Percentiles rank a stretch among this genome's conserved stretches.
Evolutionary conservation across 2,329 filamentous ascomycete species (phyloP).

Genomic region (Ascochyta lentis): DNA sequence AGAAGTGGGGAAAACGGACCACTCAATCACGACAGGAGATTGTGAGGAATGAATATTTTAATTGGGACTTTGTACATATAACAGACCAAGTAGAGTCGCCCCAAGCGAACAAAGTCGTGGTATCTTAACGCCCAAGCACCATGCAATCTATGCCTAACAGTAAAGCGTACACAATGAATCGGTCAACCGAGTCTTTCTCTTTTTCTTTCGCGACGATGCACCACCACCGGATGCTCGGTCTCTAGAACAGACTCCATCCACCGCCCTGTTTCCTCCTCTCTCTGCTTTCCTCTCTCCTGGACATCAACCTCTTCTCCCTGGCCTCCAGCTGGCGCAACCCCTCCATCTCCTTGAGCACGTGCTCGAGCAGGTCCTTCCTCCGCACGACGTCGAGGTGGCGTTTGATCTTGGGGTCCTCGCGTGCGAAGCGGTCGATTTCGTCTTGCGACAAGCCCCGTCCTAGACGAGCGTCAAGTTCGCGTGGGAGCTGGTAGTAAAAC

Average conservation of each 20-base stretch:
- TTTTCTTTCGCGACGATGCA: too few relatives aligned
- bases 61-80: too few relatives aligned
- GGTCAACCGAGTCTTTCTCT: too few relatives aligned
- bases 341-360: conserved; percentile 96
- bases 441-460: conserved; percentile 78
- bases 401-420: conserved; percentile 89
- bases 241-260: conserved; percentile 43
- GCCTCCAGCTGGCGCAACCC: conserved; percentile 83
- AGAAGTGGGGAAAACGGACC: too few relatives aligned
- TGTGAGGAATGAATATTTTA: too few relatives aligned
- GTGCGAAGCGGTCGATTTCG: conserved; percentile 87
- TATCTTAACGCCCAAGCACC: conserved; percentile 28
- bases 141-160: conserved; percentile 27
- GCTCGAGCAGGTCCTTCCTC: conserved; percentile 88
- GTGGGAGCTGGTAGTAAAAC: conserved; percentile 93
- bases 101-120: not conserved
- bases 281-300: conserved; percentile 29
- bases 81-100: too few relatives aligned
- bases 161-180: not conserved
- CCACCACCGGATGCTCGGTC: too few relatives aligned
- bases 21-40: too few relatives aligned
- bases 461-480: conserved; percentile 86
- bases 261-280: conserved; percentile 32
- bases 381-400: conserved; percentile 90
- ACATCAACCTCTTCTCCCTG: conserved; percentile 64